Evolutionary conservation across 1,284 basidiomycete species (phyloP).

Genomic region (Trichosporon sp.): DNA sequence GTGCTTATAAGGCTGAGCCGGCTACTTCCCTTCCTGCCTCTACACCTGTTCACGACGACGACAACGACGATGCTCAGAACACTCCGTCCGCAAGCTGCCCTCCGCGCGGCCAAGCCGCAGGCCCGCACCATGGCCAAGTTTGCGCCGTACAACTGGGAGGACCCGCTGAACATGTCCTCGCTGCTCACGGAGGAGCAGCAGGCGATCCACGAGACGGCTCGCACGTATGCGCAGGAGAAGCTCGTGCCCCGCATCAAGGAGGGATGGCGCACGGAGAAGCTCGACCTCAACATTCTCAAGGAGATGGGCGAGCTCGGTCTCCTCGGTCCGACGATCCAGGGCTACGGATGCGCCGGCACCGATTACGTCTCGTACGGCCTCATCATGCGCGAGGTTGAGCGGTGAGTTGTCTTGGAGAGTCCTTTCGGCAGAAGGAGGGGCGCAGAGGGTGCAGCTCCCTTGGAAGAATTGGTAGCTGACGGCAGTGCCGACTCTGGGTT

Average conservation of each 20-base stretch:
- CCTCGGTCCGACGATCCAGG: conserved; percentile 86
- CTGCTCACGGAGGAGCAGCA: conserved; percentile 87
- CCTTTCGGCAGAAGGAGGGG: not conserved
- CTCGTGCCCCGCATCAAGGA: conserved; percentile 83
- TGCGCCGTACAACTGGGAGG: conserved; percentile 73
- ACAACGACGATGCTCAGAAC: conserved; percentile 10
- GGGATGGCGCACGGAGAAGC: conserved; percentile 85
- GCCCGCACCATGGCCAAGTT: conserved; percentile 45
- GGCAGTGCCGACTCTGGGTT: conserved; percentile 89
- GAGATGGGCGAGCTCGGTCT: conserved; percentile 92
- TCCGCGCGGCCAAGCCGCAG: not conserved
- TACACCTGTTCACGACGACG: not conserved
- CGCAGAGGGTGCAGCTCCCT: not conserved
- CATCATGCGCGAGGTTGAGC: conserved; percentile 89
- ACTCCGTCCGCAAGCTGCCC: not conserved
- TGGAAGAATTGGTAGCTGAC: not conserved
- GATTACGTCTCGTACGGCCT: conserved; percentile 90
- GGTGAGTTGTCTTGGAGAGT: conserved; percentile 57
- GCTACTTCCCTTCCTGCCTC: not conserved
- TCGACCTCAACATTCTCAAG: conserved; percentile 75
- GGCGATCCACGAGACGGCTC: conserved; percentile 82
- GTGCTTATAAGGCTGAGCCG: not conserved
- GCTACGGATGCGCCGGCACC: conserved; percentile 91
- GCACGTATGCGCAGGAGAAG: conserved; percentile 80
- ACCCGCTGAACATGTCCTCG: conserved; percentile 73